Evolutionary conservation across 2,329 filamentous ascomycete species (phyloP).

Genomic region (Elsinoe perseae): DNA sequence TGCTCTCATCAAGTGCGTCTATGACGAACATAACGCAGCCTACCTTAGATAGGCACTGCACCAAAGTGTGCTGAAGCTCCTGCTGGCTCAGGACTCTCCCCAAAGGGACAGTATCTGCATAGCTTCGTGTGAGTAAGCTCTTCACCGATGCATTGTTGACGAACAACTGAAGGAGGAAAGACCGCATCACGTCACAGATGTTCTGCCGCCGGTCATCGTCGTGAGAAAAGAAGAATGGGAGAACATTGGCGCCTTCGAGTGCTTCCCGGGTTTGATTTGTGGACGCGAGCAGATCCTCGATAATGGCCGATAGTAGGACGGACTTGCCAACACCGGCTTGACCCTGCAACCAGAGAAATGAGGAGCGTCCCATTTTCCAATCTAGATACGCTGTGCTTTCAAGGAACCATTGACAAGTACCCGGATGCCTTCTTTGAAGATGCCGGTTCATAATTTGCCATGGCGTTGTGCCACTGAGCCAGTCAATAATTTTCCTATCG

Average conservation of each 20-base stretch:
- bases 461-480: not conserved
- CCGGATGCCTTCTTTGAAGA: not conserved
- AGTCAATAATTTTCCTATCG: not conserved
- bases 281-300: not conserved
- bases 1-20: not conserved
- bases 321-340: not conserved
- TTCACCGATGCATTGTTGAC: not conserved
- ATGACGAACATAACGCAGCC: not conserved
- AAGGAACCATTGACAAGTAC: not conserved
- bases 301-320: not conserved
- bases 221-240: not conserved
- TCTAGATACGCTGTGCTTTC: not conserved
- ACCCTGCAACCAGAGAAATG: not conserved
- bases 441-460: not conserved
- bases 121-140: not conserved
- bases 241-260: not conserved
- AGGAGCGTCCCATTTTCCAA: not conserved
- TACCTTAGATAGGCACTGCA: not conserved
- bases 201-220: not conserved
- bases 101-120: not conserved
- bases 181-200: not conserved
- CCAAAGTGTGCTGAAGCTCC: not conserved
- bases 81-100: not conserved
- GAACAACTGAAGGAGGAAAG: not conserved
- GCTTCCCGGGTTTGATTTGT: not conserved